Conservation (phyloP, 305 asterid genomes). For the Lippia alba region DNA sequence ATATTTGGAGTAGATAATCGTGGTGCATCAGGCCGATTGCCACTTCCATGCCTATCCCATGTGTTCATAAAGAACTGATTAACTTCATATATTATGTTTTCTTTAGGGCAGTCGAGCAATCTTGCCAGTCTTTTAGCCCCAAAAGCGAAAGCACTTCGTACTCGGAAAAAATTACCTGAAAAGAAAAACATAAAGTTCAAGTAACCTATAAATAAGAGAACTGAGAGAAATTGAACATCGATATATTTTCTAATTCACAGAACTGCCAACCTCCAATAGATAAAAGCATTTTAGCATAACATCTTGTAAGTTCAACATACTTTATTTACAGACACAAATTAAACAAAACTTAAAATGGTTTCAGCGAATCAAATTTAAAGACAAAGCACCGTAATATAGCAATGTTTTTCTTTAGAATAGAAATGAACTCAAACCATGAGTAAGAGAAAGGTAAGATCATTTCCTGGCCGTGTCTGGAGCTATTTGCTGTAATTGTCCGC, state of each 20-base stretch:
- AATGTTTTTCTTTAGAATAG: neutral
- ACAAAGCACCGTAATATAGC: no score
- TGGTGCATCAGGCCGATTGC: conserved; percentile 86
- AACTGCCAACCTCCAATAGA: conserved; percentile 22
- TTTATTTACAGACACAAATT: no score
- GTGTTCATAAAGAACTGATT: conserved; percentile 90
- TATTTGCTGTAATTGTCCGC: neutral
- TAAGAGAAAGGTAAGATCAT: neutral
- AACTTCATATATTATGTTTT: conserved; percentile 62
- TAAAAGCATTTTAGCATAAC: neutral
- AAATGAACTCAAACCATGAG: conserved; percentile 13
- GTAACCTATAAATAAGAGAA: conserved; percentile 16
- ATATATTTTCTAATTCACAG: conserved; percentile 8
- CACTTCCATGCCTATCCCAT: conserved; percentile 87
- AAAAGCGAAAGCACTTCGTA: conserved; percentile 91
- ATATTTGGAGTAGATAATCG: conserved; percentile 51
- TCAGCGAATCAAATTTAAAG: no score
- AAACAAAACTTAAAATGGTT: no score
- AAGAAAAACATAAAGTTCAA: conserved; percentile 26
- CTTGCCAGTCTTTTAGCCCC: conserved; percentile 88
- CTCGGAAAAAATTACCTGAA: conserved; percentile 89
- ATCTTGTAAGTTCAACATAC: no score
- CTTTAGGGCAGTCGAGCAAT: conserved; percentile 78
- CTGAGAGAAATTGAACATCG: conserved; percentile 11
- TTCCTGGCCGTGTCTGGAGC: neutral